Conservation (phyloP, 345 rosid species). For the Moricandia arvensis region DNA sequence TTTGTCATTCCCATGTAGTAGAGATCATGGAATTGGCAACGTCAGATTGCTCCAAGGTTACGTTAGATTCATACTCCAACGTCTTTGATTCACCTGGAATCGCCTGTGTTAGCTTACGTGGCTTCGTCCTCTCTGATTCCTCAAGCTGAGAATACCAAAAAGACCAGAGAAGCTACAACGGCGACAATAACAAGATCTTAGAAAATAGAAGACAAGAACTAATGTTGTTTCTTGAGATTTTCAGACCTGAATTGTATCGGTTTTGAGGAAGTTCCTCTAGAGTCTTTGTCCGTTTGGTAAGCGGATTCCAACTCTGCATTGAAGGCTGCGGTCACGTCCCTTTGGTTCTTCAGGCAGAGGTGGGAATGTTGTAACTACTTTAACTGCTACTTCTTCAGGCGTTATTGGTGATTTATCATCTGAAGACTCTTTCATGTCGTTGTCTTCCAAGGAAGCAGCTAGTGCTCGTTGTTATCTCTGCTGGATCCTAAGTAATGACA, state of each 20-base stretch:
- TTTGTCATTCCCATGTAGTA: constrained; percentile 37
- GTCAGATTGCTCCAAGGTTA: constrained; percentile 78
- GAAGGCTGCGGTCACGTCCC: constrained; percentile 56
- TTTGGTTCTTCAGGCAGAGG: constrained; percentile 89
- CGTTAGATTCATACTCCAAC: constrained; percentile 59
- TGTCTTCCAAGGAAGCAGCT: not conserved
- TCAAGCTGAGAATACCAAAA: constrained; percentile 72
- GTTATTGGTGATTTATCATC: too few relatives aligned
- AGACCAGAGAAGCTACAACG: constrained; percentile 84
- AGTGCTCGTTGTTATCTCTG: constrained; percentile 38
- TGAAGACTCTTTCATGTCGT: not conserved
- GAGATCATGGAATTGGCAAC: constrained; percentile 79
- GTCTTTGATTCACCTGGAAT: constrained; percentile 79
- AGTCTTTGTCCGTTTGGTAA: constrained; percentile 90
- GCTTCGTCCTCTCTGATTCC: constrained; percentile 50
- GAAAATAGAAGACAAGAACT: constrained; percentile 8
- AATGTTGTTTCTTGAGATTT: constrained; percentile 1
- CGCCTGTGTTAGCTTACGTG: constrained; percentile 68
- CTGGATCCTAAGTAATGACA: too few relatives aligned
- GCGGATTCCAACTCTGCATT: constrained; percentile 91
- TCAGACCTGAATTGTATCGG: constrained; percentile 73
- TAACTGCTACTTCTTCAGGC: too few relatives aligned
- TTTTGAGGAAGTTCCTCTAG: constrained; percentile 74
- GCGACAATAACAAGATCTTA: not conserved
- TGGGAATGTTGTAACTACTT: constrained; percentile 50